These are phyloP conservation scores for Aspergillus alliaceus DNA, from an alignment of 2,329 filamentous ascomycete species.

Conservation along the genomic window DNA sequence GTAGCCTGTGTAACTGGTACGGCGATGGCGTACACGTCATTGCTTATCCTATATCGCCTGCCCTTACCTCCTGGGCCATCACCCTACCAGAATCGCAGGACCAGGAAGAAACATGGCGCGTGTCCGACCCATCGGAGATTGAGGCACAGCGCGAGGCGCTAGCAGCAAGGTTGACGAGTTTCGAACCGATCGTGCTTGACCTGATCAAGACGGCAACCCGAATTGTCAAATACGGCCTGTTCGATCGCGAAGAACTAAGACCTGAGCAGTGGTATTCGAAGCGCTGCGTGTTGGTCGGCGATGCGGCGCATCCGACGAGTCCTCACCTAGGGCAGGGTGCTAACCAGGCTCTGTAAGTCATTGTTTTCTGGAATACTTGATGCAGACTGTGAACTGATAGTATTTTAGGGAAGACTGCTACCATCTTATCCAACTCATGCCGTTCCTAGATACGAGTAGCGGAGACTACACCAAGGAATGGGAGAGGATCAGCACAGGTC, in stretches of 20 bases:
- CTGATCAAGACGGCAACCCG: background rate
- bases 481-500: background rate
- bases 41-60: background rate
- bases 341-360: slow-evolving; percentile 6
- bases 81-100: background rate
- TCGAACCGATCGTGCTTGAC: background rate
- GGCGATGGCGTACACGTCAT: slow-evolving; percentile 2
- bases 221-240: slow-evolving; percentile 2
- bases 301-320: slow-evolving; percentile 8
- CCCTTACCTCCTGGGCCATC: slow-evolving; percentile 1
- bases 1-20: slow-evolving; percentile 2
- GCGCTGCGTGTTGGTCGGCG: slow-evolving; percentile 4
- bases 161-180: background rate
- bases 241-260: background rate
- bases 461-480: background rate
- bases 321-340: slow-evolving; percentile 8
- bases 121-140: background rate
- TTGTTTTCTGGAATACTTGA: background rate
- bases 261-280: background rate
- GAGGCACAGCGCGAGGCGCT: background rate
- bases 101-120: background rate
- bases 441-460: background rate
- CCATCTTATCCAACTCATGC: background rate
- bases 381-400: background rate
- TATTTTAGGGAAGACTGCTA: slow-evolving; percentile 4